Percentiles rank a stretch among this genome's conserved stretches.
phyloP scores from a whole-genome alignment of 2,329 filamentous ascomycete species.

The Graphiopsis chlorocephala region DNA sequence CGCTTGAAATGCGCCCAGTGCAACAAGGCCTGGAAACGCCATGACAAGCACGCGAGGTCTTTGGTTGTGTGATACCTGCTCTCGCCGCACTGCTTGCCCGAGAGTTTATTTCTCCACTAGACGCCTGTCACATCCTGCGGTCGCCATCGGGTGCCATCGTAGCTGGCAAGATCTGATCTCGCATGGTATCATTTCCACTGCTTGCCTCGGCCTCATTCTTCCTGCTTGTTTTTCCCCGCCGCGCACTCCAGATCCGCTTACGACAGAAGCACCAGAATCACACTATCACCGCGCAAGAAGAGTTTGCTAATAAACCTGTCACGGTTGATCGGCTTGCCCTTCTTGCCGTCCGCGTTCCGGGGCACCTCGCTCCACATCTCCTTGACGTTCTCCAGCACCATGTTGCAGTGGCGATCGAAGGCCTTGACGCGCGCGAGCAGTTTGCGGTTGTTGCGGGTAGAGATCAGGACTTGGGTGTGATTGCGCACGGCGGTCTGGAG shows the following conservation, averaged over 20 bases:
- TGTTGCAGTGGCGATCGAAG: constrained; percentile 98
- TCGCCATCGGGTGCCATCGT: background rate
- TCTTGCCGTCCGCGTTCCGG: constrained; percentile 76
- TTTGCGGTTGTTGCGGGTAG: constrained; percentile 97
- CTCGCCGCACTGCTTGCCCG: background rate
- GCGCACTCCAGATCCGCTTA: background rate
- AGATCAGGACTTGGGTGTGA: constrained; percentile 94
- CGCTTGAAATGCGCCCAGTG: background rate
- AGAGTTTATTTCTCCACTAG: background rate
- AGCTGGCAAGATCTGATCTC: background rate
- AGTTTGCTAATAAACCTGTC: constrained; percentile 98
- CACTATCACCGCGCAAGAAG: constrained; percentile 85
- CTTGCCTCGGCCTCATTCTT: background rate
- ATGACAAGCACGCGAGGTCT: background rate
- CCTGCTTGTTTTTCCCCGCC: background rate
- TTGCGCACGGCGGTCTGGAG: constrained; percentile 94
- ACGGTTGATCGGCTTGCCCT: constrained; percentile 90
- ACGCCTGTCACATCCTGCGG: background rate
- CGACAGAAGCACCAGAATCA: constrained; percentile 74
- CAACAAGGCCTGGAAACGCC: background rate
- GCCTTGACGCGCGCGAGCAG: constrained; percentile 95
- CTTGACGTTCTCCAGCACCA: constrained; percentile 96
- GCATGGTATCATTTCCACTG: constrained; percentile 9
- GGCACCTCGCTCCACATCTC: constrained; percentile 99
- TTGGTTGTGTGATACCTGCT: background rate